These are phyloP conservation scores for Durio zibethinus DNA, from an alignment of 345 rosid genomes.

Conservation along the genomic window DNA sequence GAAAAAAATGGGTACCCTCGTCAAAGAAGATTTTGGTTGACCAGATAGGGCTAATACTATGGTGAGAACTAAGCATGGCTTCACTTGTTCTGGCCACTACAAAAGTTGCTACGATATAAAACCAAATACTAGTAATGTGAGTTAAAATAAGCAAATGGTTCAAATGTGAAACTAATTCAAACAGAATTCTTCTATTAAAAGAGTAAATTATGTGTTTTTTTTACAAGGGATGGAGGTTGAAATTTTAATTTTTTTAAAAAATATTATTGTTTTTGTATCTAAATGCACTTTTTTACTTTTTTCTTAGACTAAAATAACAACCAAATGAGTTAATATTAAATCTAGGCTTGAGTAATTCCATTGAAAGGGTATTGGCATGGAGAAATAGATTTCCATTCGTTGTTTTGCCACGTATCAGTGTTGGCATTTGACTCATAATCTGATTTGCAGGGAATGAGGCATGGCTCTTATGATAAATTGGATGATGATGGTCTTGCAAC, in stretches of 20 bases:
- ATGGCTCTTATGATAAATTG: conserved; percentile 95
- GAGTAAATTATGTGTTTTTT: background rate
- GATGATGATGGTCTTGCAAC: conserved; percentile 99
- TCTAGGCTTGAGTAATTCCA: background rate
- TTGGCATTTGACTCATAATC: conserved; percentile 16
- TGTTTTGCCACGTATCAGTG: background rate
- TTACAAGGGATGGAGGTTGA: background rate
- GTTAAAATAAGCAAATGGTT: background rate
- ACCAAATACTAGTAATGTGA: background rate
- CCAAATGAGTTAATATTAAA: background rate
- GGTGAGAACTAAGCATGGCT: conserved; percentile 41
- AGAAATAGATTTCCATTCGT: background rate
- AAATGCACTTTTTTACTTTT: background rate
- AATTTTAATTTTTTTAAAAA: background rate
- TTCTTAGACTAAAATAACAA: background rate
- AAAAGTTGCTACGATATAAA: no score
- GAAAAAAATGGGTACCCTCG: conserved; percentile 98
- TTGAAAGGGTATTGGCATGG: conserved; percentile 1
- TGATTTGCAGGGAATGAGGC: conserved; percentile 83
- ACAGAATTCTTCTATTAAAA: background rate
- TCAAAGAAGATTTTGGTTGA: conserved; percentile 95
- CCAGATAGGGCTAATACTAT: conserved; percentile 87
- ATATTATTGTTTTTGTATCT: background rate
- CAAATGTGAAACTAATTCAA: no score
- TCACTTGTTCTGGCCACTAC: background rate